Conservation (phyloP, 306 rosid genomes). For the Purshia tridentata region DNA sequence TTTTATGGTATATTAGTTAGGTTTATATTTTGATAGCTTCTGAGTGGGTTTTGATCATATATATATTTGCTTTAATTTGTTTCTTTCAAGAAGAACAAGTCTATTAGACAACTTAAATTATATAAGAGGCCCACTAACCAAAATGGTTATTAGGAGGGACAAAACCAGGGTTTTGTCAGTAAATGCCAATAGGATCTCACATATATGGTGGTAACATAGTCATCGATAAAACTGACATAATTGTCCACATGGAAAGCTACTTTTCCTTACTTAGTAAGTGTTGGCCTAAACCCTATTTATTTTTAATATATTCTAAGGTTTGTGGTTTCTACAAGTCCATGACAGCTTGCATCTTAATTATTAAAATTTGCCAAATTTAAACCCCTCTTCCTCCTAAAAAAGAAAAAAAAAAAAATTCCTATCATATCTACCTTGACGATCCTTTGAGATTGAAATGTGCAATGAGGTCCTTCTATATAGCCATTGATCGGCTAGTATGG, state of each 20-base stretch:
- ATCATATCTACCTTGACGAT: too few relatives aligned
- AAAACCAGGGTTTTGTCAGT: background rate
- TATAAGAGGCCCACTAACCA: constrained; percentile 3
- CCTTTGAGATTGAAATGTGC: too few relatives aligned
- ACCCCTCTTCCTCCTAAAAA: too few relatives aligned
- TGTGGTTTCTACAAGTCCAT: background rate
- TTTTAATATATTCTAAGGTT: background rate
- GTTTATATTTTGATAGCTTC: constrained; percentile 1
- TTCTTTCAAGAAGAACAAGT: background rate
- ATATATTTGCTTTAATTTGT: background rate
- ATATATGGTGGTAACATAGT: constrained; percentile 7
- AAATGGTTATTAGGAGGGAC: background rate
- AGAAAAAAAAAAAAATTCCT: too few relatives aligned
- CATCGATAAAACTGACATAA: constrained; percentile 3
- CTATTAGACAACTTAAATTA: background rate
- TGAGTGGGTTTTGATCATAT: constrained; percentile 3
- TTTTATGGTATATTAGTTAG: constrained; percentile 8
- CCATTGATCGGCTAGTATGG: too few relatives aligned
- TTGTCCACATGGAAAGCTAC: constrained; percentile 25
- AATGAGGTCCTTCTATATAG: too few relatives aligned
- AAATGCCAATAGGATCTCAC: background rate
- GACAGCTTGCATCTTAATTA: background rate
- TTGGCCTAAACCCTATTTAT: background rate
- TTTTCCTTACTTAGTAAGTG: constrained; percentile 12
- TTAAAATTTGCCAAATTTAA: too few relatives aligned